phyloP scores from a whole-genome alignment of 2,329 filamentous ascomycete species.

The Exophiala sideris region DNA sequence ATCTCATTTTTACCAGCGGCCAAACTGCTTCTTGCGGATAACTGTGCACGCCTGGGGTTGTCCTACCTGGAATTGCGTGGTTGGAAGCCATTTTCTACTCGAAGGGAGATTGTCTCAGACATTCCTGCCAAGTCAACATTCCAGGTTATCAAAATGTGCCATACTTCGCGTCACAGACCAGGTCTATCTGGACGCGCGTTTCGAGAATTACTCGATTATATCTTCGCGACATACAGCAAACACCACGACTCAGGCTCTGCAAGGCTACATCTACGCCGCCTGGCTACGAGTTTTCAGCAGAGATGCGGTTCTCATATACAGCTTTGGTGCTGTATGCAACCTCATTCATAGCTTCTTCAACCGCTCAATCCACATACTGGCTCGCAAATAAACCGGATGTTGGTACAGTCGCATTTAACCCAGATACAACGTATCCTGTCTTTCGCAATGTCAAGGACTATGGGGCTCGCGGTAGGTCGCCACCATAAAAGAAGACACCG shows the following conservation, averaged over 20 bases:
- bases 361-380: conserved; percentile 33
- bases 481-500: not conserved
- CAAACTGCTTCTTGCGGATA: not conserved
- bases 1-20: conserved; percentile 12
- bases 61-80: not conserved
- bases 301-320: conserved; percentile 15
- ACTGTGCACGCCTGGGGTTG: not conserved
- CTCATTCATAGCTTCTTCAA: conserved; percentile 6
- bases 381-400: conserved; percentile 34
- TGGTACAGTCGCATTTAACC: conserved; percentile 32
- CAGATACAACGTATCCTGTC: conserved; percentile 45
- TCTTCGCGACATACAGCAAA: not conserved
- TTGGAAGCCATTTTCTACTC: conserved; percentile 7
- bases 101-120: conserved; percentile 7
- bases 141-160: conserved; percentile 4
- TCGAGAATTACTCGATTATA: not conserved
- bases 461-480: conserved; percentile 51
- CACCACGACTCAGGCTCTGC: not conserved
- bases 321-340: not conserved
- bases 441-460: conserved; percentile 70
- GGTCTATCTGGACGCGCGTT: conserved; percentile 3
- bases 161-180: conserved; percentile 7
- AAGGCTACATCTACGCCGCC: not conserved
- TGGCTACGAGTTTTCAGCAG: not conserved
- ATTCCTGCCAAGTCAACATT: conserved; percentile 25